These are phyloP conservation scores for Pichia norvegensis DNA, from an alignment of 1,139 yeast genomes.

Conservation along the genomic window DNA sequence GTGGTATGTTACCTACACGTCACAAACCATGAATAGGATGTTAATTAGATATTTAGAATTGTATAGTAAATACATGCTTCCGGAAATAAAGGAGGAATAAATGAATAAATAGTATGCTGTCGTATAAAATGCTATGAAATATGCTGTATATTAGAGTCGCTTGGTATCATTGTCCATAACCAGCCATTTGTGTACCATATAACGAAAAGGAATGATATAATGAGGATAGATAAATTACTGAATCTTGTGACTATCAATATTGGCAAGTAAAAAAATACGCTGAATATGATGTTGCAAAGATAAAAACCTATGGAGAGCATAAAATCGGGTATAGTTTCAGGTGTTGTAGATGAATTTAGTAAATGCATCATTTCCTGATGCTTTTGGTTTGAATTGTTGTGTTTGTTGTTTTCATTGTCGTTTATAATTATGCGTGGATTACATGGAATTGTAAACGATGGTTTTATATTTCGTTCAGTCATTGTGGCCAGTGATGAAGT, in stretches of 20 bases:
- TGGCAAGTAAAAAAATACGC: conserved; percentile 13
- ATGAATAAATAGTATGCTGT: too few species aligned
- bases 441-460: not conserved
- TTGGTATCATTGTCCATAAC: not conserved
- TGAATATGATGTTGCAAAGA: conserved; percentile 8
- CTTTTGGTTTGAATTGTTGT: not conserved
- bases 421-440: not conserved
- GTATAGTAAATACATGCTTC: too few species aligned
- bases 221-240: not conserved
- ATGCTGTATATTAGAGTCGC: not conserved
- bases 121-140: not conserved
- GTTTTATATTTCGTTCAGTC: not conserved
- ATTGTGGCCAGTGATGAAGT: not conserved
- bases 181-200: conserved; percentile 3
- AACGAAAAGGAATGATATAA: not conserved
- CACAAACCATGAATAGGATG: not conserved
- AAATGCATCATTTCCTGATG: not conserved
- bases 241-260: conserved; percentile 8
- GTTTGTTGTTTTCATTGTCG: not conserved
- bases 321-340: conserved; percentile 1
- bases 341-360: not conserved
- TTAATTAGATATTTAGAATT: too few species aligned
- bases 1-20: not conserved
- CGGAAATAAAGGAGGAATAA: too few species aligned
- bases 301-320: conserved; percentile 10